Conservation (phyloP, 2,329 filamentous ascomycete species). For the Microthyrium microscopicum region DNA sequence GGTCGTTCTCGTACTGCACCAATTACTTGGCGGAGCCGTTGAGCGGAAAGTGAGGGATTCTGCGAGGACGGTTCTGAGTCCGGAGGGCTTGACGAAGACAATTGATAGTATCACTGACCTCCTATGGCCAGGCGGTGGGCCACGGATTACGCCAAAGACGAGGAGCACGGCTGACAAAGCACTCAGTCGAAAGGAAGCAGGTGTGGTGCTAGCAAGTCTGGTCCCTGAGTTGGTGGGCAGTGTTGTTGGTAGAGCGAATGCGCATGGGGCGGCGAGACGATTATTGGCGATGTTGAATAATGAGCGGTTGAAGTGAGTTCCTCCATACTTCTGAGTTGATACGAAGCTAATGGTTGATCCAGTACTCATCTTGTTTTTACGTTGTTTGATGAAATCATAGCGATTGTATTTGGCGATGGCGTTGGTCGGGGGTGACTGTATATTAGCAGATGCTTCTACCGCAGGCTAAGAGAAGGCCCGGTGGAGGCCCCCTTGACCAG, state of each 20-base stretch:
- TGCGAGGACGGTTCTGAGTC: constrained; percentile 54
- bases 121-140: constrained; percentile 63
- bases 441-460: too few species aligned
- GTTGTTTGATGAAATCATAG: constrained; percentile 30
- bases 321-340: not conserved
- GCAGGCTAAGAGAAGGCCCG: too few species aligned
- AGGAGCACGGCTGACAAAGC: constrained; percentile 59
- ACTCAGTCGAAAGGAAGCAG: constrained; percentile 71
- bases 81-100: constrained; percentile 64
- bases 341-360: constrained; percentile 13
- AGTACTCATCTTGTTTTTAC: constrained; percentile 34
- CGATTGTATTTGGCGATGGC: constrained; percentile 23
- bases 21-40: constrained; percentile 87
- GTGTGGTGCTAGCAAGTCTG: constrained; percentile 72
- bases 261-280: constrained; percentile 73
- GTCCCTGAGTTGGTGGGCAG: constrained; percentile 82
- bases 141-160: constrained; percentile 31
- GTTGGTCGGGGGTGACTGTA: too few species aligned
- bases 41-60: constrained; percentile 88
- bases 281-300: constrained; percentile 90
- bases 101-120: constrained; percentile 54
- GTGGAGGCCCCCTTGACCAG: too few species aligned
- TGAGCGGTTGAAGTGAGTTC: constrained; percentile 66
- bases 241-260: constrained; percentile 85
- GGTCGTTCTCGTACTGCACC: constrained; percentile 89